Evolutionary conservation across 1,284 basidiomycete genomes (phyloP), one percentile per base, ranked within the genome.

Genomic region (Cutaneotrichosporon sp.): DNA sequence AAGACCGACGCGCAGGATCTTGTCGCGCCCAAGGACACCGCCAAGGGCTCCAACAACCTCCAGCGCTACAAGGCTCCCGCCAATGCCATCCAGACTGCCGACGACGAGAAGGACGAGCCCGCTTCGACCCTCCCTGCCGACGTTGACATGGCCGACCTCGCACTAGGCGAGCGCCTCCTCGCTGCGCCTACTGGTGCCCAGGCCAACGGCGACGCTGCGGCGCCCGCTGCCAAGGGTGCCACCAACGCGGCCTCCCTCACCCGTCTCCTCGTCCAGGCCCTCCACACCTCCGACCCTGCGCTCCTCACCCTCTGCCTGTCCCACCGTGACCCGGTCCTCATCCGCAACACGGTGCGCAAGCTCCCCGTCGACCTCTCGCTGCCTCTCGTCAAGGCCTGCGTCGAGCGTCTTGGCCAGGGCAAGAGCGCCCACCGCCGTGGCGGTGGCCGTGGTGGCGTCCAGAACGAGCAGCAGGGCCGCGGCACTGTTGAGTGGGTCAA

Each of bases 221-320:
- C 57, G 10, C 62, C 66, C 4, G 60, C 62, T 20, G 59, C 70
- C 34, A 70, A 75, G 51, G 75, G 75, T 8, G 81, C 86, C 22
- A 85, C 91, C 43, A 91, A 91, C 49, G 88, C 92, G 1, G 88
- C 89, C 63, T 97, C 95, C 1, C 85, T 99, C 58, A 92, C 95
- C 25, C 89, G 94, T 56, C 95, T 95, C 16, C 85, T 99, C 53
- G 92, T 95, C 54, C 97, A 99, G 80, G 95, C 97, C 0, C 82
- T 99, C 51, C 95, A 99, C 77, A 97, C 95, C 3, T 90, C 90
- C 22, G 97, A 99, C 81, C 86, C 89, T 0, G 87, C 88, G 7
- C 82, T 99, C 43, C 82, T 99, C 60, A 92, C 97, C 72, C 88
- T 89, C 29, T 97, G 94, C 81, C 82, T 99, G 33, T 78, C 80